Evolutionary conservation across 1,139 yeast species (phyloP).

Genomic region (Suhomyces ambrosiae): DNA sequence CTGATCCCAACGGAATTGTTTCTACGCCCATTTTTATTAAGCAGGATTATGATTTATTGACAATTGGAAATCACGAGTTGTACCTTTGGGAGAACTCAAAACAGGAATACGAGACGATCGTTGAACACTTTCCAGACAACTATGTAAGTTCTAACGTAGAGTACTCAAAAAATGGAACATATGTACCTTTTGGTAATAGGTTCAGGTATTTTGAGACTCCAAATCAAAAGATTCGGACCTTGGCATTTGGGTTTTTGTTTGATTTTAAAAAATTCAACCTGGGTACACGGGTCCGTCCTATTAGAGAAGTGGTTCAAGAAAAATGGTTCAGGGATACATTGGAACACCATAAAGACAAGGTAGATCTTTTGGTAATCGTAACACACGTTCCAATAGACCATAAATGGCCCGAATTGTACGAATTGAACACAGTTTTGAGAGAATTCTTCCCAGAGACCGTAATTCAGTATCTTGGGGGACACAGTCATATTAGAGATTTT

Average conservation of each 20-base stretch:
- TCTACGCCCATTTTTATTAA: slow-evolving; percentile 65
- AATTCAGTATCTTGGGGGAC: slow-evolving; percentile 93
- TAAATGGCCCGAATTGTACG: slow-evolving; percentile 56
- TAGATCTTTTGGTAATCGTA: slow-evolving; percentile 69
- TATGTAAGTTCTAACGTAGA: slow-evolving; percentile 87
- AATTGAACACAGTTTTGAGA: slow-evolving; percentile 58
- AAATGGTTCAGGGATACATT: slow-evolving; percentile 66
- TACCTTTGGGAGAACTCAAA: slow-evolving; percentile 68
- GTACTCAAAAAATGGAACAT: slow-evolving; percentile 49
- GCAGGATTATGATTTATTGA: slow-evolving; percentile 74
- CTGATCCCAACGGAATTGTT: slow-evolving; percentile 66
- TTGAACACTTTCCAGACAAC: slow-evolving; percentile 58
- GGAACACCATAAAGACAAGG: slow-evolving; percentile 31
- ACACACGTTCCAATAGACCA: slow-evolving; percentile 82
- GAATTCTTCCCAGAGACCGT: slow-evolving; percentile 57
- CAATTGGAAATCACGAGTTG: slow-evolving; percentile 92
- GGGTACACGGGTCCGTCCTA: slow-evolving; percentile 66
- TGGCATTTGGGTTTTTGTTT: slow-evolving; percentile 80
- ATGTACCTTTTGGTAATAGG: slow-evolving; percentile 68
- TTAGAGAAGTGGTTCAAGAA: slow-evolving; percentile 54
- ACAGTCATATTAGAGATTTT: slow-evolving; percentile 89
- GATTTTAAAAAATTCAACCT: slow-evolving; percentile 67
- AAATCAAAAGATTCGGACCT: slow-evolving; percentile 50
- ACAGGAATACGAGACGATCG: slow-evolving; percentile 65
- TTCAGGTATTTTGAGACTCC: slow-evolving; percentile 68